Evolutionary conservation across 768 basidiomycete species (phyloP), one percentile per base, ranked within the genome.

Genomic region (Panaeolus cyanescens): DNA sequence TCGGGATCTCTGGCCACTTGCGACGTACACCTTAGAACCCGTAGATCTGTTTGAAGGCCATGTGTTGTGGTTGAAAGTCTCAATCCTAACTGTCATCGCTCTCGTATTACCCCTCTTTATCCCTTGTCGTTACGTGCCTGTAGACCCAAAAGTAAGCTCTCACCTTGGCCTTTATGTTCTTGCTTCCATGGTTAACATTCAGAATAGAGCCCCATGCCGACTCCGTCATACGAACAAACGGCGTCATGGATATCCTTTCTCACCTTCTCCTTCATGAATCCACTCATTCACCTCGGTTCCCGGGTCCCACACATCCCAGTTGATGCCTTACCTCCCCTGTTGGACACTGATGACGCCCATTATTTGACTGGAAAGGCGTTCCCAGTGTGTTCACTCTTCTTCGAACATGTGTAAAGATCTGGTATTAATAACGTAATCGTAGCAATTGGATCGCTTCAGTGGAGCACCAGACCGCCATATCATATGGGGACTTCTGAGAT

Each of bases 311-410:
- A 82, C 65, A 66, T 86, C 1, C 68, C 79, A 0, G 71, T 74
- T 33, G 84, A 88, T 39, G 67, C 85, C 54, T 71, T 88, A 50
- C 87, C 86, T 9, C 83, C 83, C 1, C 80, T 90, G 74, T 83
- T 83, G 4, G 86, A 88, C 59, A 82, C 84, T 57, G 88, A 90
- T 61, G 50, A 59, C 34, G 64, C 67, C 7, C 60, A 63, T 17
- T 8, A 65, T 62, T 37, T 74, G 9, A 66, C 67, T 25, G 54
- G 40, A n/a, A 56, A 56, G n/a, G 58, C 63, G 17, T 70, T 58
- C 32, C 22, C 45, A 7, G 65, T 67, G 34, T 5, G 65, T 42
- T 71, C 30, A 71, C 5, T 68, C 7, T 72, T 42, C 40, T 22
- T 40, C 19, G 73, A 33, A 68, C 67, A 40, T 72, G 71, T 58